Evolutionary conservation across 352 stramenopile genomes (phyloP), one percentile per base, ranked within the genome.

Genomic region (Phytophthora kernoviae): DNA sequence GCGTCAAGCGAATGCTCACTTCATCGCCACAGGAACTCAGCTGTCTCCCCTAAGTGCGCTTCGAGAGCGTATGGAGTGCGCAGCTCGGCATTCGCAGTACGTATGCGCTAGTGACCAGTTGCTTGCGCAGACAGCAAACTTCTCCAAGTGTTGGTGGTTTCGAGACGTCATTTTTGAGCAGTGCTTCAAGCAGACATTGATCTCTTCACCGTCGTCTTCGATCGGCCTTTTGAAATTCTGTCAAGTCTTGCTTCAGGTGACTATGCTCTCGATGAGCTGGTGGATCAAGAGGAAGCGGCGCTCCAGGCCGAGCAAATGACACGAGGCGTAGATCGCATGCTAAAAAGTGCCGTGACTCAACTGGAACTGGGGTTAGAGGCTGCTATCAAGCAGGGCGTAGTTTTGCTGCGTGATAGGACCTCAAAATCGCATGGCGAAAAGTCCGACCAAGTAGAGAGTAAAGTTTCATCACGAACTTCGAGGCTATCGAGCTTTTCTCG

Each of bases 121-220:
- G 5, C 30, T 87, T n/a, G 55, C 68, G 14, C 53, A 65, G n/a
- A 48, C 63, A 12, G 54, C 63, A 4, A 71, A 55, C 22, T 61
- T 84, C 14, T 83, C 77, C n/a, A 78, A 79, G 45, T 82, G 65
- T 47, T 85, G 74, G 60, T 87, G 80, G 80, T 80, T 79, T 22
- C 33, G 57, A 0, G 47, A 65, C 4, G 26, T 57, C 18, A 43
- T 58, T 26, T 72, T 87, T 17, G 75, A 83, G 37, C 62, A 62
- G 0, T 54, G 42, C 20, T 68, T 82, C 14, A 37, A 54, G 1
- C 59, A 71, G 9, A 49, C 68, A 1, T 40, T 74, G 8, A n/a
- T 12, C 10, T 20, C 33, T 4, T n/a, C 33, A 2, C 44, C 61
- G 1, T 47, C 58, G 0, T 26, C 46, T 41, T 57, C 70, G 6